phyloP scores from a whole-genome alignment of 2,329 filamentous ascomycete species.

The Claviceps africana region DNA sequence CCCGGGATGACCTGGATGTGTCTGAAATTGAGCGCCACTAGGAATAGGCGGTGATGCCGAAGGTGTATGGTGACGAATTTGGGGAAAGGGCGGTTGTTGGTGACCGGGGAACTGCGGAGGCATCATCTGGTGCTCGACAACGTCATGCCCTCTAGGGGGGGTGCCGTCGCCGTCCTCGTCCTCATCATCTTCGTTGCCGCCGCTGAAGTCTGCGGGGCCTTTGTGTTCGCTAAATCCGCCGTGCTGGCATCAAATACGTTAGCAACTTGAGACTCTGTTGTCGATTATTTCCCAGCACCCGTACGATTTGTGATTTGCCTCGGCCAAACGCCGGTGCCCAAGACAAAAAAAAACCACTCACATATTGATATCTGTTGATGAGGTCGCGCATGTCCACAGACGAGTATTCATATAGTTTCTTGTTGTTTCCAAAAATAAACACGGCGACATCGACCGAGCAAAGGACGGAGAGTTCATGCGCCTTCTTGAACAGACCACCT shows the following conservation, averaged over 20 bases:
- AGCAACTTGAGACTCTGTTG: neutral
- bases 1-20: conserved; percentile 26
- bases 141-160: conserved; percentile 51
- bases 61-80: conserved; percentile 68
- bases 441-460: conserved; percentile 98
- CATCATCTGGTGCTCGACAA: conserved; percentile 45
- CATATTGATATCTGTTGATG: conserved; percentile 78
- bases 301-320: no score
- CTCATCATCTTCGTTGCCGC: conserved; percentile 74
- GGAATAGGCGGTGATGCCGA: conserved; percentile 80
- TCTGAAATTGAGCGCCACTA: conserved; percentile 58
- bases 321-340: neutral
- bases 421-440: conserved; percentile 97
- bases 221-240: conserved; percentile 92
- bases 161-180: conserved; percentile 59
- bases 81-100: conserved; percentile 48
- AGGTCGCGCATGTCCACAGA: conserved; percentile 88
- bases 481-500: conserved; percentile 98
- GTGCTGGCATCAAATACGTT: conserved; percentile 43
- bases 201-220: conserved; percentile 81
- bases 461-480: conserved; percentile 91
- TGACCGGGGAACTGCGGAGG: conserved; percentile 57
- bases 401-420: conserved; percentile 97
- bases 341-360: conserved; percentile 34
- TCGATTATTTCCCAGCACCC: no score